Base-by-base conservation (phyloP, 805 yeast species). In the Torulaspora quercuum region DNA sequence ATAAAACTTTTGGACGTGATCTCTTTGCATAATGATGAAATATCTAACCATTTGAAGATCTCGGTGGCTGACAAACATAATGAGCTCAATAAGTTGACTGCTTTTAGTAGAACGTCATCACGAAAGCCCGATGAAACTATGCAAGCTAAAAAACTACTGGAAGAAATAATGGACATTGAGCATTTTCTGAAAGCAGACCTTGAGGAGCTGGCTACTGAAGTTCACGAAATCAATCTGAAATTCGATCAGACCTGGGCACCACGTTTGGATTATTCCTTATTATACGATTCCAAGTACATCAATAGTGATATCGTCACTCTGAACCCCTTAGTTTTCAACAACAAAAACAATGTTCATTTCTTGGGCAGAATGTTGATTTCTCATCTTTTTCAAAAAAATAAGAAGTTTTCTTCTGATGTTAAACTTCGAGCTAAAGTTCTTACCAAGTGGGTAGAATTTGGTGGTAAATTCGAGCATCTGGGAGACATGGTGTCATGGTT, bases 401-500 rank as follows among this genome's bases (percentile, higher is more conserved):
- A 64, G 8, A 74, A 67, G 44, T 29, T 41, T 10, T 37, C 31
- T 10, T 29, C 30, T 7, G 39, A 41, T n/a, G 37, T 55, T 11
- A 46, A 42, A 6, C 56, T 59, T 19, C 71, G 92, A 41, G 94
- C 94, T 0, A 62, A 73, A 26, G 52, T 88, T 3, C 58, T 90
- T 23, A 77, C 78, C 30, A 81, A 78, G 54, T 90, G 97, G 97
- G 82, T 89, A 27, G 78, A 78, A 42, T 67, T 90, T 28, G 97
- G 96, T 3, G 76, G 82, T 45, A 65, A 69, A 17, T 74, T 90
- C 44, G 92, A 86, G 52, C 75, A 75, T 42, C 65, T 75, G 19
- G 97, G 97, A 33, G 95, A 90, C 56, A 86, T 87, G 89, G 89
- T 88, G 0, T 80, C 92, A 19, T 90, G 97, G 97, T 65, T 87